phyloP scores from a whole-genome alignment of 306 rosid species.

The Sesbania bispinosa region DNA sequence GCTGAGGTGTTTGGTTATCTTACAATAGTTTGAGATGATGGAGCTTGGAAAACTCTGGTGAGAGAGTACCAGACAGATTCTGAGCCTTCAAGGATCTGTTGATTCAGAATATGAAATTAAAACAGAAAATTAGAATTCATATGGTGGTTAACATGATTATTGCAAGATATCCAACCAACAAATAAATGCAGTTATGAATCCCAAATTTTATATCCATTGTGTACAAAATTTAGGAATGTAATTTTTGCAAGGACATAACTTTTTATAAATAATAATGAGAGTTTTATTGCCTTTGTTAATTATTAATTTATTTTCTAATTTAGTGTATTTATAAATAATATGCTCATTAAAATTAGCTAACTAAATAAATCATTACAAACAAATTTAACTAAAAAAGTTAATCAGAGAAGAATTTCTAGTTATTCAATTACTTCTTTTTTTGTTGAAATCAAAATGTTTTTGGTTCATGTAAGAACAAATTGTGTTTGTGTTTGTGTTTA shows the following conservation, averaged over 20 bases:
- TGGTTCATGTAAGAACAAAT: background rate
- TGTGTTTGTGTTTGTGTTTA: too few species aligned
- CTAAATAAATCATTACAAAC: background rate
- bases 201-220: background rate
- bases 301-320: too few species aligned
- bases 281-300: background rate
- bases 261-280: too few species aligned
- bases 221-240: background rate
- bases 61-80: conserved; percentile 66
- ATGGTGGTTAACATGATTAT: background rate
- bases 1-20: conserved; percentile 27
- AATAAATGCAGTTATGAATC: background rate
- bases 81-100: conserved; percentile 76
- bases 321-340: too few species aligned
- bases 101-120: conserved; percentile 5
- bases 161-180: background rate
- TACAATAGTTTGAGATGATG: conserved; percentile 58
- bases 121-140: conserved; percentile 9
- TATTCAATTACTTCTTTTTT: background rate
- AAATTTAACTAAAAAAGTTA: background rate
- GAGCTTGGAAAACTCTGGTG: conserved; percentile 85
- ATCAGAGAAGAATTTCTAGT: background rate
- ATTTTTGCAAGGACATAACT: too few species aligned
- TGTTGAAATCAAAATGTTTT: background rate
- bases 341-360: background rate